phyloP scores from a whole-genome alignment of 805 yeast genomes.

The Diddensiella caesifluorescens region DNA sequence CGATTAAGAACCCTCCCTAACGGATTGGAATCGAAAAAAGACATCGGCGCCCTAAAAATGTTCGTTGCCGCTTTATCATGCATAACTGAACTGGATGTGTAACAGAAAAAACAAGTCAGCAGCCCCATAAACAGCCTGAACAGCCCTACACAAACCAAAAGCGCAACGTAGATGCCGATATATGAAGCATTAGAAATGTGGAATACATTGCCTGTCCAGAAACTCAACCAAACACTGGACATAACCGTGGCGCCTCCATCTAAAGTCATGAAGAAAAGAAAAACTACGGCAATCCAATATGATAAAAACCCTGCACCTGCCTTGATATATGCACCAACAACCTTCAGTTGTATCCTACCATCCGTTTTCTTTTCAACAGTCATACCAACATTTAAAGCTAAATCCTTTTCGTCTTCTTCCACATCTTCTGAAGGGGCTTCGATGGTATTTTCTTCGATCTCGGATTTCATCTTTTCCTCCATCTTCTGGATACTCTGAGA shows the following conservation, averaged over 20 bases:
- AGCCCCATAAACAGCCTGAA: constrained; percentile 22
- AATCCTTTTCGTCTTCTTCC: constrained; percentile 3
- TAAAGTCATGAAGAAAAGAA: constrained; percentile 28
- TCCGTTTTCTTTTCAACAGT: constrained; percentile 17
- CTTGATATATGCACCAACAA: constrained; percentile 46
- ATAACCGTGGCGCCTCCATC: constrained; percentile 52
- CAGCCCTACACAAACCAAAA: constrained; percentile 47
- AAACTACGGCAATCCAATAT: constrained; percentile 28
- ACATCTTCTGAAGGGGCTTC: too few species aligned
- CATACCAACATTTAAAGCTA: constrained; percentile 15
- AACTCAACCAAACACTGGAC: constrained; percentile 68
- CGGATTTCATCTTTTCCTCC: constrained; percentile 8
- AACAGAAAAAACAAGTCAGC: constrained; percentile 42
- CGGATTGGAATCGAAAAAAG: constrained; percentile 72
- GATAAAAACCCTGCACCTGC: constrained; percentile 52
- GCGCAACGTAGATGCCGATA: constrained; percentile 49
- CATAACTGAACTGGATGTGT: constrained; percentile 48
- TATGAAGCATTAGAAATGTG: constrained; percentile 40
- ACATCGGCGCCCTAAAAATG: constrained; percentile 67
- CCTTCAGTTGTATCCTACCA: constrained; percentile 28
- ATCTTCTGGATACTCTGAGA: constrained; percentile 39
- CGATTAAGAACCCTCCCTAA: constrained; percentile 74
- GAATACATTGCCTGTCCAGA: constrained; percentile 57
- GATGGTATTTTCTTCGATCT: not conserved
- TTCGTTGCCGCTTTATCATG: constrained; percentile 52